Conservation (phyloP, 305 asterid genomes). For the Plantago coronopus region DNA sequence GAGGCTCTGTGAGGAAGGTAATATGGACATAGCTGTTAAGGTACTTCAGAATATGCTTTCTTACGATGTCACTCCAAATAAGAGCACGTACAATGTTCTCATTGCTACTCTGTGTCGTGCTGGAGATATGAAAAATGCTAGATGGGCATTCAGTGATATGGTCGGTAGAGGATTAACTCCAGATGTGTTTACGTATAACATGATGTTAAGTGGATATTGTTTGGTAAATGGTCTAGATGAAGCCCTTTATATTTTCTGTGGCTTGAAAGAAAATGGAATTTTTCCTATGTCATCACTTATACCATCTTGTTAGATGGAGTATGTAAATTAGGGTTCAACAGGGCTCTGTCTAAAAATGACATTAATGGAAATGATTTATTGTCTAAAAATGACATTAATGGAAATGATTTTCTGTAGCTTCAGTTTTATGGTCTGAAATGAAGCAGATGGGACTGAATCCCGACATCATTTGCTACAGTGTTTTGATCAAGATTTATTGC, state of each 20-base stretch:
- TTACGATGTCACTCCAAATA: constrained; percentile 31
- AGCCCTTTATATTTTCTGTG: too few relatives aligned
- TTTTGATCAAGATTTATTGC: constrained; percentile 39
- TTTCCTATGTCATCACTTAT: constrained; percentile 32
- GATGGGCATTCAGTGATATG: constrained; percentile 30
- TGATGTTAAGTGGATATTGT: too few relatives aligned
- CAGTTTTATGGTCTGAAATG: constrained; percentile 28
- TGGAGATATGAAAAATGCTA: constrained; percentile 39
- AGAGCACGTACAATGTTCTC: constrained; percentile 28
- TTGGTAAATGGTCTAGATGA: too few relatives aligned
- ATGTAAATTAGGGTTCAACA: constrained; percentile 28
- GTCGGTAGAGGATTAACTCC: constrained; percentile 30
- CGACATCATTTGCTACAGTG: constrained; percentile 41
- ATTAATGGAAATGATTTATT: constrained; percentile 1
- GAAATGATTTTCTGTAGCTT: constrained; percentile 7
- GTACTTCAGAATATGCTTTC: constrained; percentile 24
- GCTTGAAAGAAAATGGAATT: too few relatives aligned
- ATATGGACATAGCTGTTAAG: constrained; percentile 23
- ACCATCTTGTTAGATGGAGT: constrained; percentile 46
- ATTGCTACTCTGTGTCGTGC: constrained; percentile 36
- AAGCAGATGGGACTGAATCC: constrained; percentile 26
- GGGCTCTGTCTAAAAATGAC: constrained; percentile 4
- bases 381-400: too few relatives aligned
- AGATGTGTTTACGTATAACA: too few relatives aligned
- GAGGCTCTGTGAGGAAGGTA: constrained; percentile 35